Base-by-base conservation (phyloP, 2,329 filamentous ascomycete genomes). In the Hymenoscyphus linearis region DNA sequence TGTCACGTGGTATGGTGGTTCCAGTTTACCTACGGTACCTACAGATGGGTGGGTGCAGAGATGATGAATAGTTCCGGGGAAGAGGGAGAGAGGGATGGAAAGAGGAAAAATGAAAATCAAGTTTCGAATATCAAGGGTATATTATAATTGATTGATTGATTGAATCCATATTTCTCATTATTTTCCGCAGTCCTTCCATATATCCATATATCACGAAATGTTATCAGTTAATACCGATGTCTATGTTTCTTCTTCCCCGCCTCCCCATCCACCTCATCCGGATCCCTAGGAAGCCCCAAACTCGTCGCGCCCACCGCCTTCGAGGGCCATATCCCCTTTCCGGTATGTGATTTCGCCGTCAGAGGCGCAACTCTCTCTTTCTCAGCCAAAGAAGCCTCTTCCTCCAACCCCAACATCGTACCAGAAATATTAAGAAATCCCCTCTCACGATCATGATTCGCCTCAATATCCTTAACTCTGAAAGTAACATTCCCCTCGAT, bases 341-440 rank as follows among this genome's bases (percentile, higher is more conserved):
- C 37, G 79, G 80, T 60, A 78, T 73, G 57, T 72, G 74, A 68
- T 7, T 18, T 22, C 74, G 75, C 60, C 65, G 71, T 68, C 66
- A 63, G 37, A 66, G 75, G 67, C 60, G 65, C 56, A 67, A 77
- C 74, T 68, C 74, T 76, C 71, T 88, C 84, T 62, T 83, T 78
- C 9, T 80, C 78, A 54, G 84, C 76, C 34, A 89, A 76, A 27
- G 77, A 76, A 66, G 76, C 78, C 75, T 96, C 91, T 26, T 86
- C 87, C 22, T 84, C 82, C 52, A 82, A 82, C 54, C 82, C 80
- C 56, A 96, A 76, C 82, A 96, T 87, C n/a, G 90, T 96, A 27
- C 93, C 93, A 73, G 95, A 89, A 64, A 97, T 87, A 67, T 88
- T 92, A 63, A 96, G 76, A 72, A 93, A 95, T 12, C 89, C 91